Evolutionary conservation across 805 yeast species (phyloP), one percentile per base, ranked within the genome.

Genomic region (Yarrowia phangngaensis): DNA sequence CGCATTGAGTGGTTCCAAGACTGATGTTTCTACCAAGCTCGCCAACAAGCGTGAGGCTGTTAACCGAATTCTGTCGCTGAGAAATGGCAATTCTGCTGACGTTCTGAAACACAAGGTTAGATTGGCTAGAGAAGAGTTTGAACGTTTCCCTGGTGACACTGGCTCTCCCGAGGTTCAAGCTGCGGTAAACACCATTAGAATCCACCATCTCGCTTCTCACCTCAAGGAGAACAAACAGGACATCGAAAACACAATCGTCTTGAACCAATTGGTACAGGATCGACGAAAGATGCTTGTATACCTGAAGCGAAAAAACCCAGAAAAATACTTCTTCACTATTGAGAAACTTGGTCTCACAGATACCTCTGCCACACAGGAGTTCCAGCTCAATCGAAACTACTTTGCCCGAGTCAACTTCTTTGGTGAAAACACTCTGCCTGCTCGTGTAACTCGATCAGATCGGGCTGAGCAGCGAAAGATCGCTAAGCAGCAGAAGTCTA

Each of bases 121-220:
- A 35, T 64, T 82, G 35, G 96, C 97, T 1, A 72, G 78, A 43
- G 68, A 75, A 57, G 97, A 90, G 67, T 89, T 90, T 65, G 80
- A 78, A 57, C 74, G 95, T 59, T 73, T 75, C 55, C 87, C 80
- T 35, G 95, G 95, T 48, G 97, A 92, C 64, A 85, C 96, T 1
- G 97, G 95, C 3, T 85, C 95, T 2, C 79, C 95, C 48, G 97
- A 90, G 67, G 96, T 89, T 19, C 97, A 89, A 66, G 96, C 97
- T 2, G 97, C 97, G 2, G 75, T 85, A 20, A 69, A 82, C 69
- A 87, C 97, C 0, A 81, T 86, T 40, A 77, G 78, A 59, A 86
- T 92, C 57, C 84, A 82, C 56, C 80, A 77, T 55, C 70, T 85
- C 54, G 85, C 85, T 70, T 74, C 77, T 33, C 96, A 89, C 61